These are phyloP conservation scores for Halocafeteria seosinensis DNA, from an alignment of 108 stramenopile species.

Conservation along the genomic window DNA sequence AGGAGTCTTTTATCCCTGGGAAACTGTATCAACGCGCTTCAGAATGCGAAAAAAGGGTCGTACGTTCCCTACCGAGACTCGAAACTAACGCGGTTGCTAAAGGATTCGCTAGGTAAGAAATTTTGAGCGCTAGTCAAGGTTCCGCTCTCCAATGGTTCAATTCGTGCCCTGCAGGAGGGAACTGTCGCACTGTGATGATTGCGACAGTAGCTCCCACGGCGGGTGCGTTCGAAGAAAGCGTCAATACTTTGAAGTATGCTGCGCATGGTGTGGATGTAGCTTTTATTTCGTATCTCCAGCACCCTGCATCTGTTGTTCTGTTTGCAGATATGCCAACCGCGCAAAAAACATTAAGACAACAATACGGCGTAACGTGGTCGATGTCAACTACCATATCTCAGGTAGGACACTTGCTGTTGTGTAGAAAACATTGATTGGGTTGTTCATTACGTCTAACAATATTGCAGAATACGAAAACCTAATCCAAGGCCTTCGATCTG, in stretches of 20 bases:
- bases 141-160: slow-evolving; percentile 59
- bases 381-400: slow-evolving; percentile 40
- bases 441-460: slow-evolving; percentile 36
- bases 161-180: too few species aligned
- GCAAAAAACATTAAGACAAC: slow-evolving; percentile 86
- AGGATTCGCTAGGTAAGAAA: slow-evolving; percentile 15
- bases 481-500: slow-evolving; percentile 25
- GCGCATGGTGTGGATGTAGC: too few species aligned
- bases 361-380: slow-evolving; percentile 33
- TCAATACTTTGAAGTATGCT: slow-evolving; percentile 81
- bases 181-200: slow-evolving; percentile 90
- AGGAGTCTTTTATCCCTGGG: slow-evolving; percentile 79
- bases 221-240: slow-evolving; percentile 62
- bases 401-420: too few species aligned
- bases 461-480: slow-evolving; percentile 38
- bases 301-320: too few species aligned
- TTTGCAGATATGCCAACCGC: too few species aligned
- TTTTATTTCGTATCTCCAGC: too few species aligned
- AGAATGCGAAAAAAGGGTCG: slow-evolving; percentile 44
- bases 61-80: slow-evolving; percentile 89
- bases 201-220: slow-evolving; percentile 66
- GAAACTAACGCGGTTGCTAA: slow-evolving; percentile 62
- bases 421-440: slow-evolving; percentile 36
- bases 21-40: slow-evolving; percentile 84
- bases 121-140: neutral